Evolutionary conservation across 805 yeast species (phyloP).

Genomic region (Martiniozyma abietophila): DNA sequence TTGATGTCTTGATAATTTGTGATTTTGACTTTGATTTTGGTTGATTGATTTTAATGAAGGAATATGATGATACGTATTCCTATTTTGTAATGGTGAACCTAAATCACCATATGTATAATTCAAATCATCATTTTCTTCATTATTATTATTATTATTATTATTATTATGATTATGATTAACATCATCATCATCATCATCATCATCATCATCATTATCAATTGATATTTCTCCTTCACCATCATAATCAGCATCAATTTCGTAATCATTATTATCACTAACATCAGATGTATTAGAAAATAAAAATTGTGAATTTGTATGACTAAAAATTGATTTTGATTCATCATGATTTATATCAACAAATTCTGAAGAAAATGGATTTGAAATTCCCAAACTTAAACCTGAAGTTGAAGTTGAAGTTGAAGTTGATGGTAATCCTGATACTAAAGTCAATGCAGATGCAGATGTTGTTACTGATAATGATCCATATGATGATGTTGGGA

Average conservation of each 20-base stretch:
- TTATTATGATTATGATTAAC: slow-evolving; percentile 1
- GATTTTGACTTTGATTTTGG: slow-evolving; percentile 14
- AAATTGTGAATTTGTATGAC: too few species aligned
- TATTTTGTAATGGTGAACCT: slow-evolving; percentile 34
- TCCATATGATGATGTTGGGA: not conserved
- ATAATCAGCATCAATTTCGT: slow-evolving; percentile 1
- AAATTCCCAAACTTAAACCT: too few species aligned
- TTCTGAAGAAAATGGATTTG: too few species aligned
- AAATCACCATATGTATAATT: slow-evolving; percentile 16
- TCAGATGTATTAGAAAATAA: slow-evolving; percentile 7
- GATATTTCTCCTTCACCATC: slow-evolving; percentile 2
- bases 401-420: too few species aligned
- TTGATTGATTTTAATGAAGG: slow-evolving; percentile 14
- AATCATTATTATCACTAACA: slow-evolving; percentile 5
- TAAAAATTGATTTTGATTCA: too few species aligned
- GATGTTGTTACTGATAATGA: not conserved
- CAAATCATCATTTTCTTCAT: not conserved
- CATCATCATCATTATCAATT: slow-evolving; percentile 4
- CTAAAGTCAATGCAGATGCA: not conserved
- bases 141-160: slow-evolving; percentile 1
- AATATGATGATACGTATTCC: too few species aligned
- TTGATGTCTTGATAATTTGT: slow-evolving; percentile 21
- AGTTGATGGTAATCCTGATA: not conserved
- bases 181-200: slow-evolving; percentile 11
- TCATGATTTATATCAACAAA: too few species aligned